phyloP scores from a whole-genome alignment of 352 stramenopile genomes.

The Globisporangium abappressorium region DNA sequence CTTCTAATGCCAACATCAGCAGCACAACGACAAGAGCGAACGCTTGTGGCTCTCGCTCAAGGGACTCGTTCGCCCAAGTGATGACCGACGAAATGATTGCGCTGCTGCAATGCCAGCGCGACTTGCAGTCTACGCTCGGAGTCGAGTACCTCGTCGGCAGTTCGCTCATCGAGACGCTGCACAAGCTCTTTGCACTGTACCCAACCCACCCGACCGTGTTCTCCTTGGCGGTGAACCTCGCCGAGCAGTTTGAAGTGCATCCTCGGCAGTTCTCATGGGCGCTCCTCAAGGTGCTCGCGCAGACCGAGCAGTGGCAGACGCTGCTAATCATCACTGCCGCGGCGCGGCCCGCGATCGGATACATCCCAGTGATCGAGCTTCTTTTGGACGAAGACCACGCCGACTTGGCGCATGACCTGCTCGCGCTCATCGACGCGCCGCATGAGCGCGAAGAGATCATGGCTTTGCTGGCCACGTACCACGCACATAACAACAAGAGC shows the following conservation, averaged over 20 bases:
- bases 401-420: slow-evolving; percentile 33
- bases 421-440: slow-evolving; percentile 28
- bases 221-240: slow-evolving; percentile 31
- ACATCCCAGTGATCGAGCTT: slow-evolving; percentile 38
- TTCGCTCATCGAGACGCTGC: slow-evolving; percentile 54
- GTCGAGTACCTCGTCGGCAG: slow-evolving; percentile 41
- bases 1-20: background rate
- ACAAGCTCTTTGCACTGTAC: slow-evolving; percentile 57
- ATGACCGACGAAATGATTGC: slow-evolving; percentile 51
- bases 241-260: slow-evolving; percentile 38
- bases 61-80: slow-evolving; percentile 39
- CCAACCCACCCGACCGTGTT: slow-evolving; percentile 37
- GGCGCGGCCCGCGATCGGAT: slow-evolving; percentile 42
- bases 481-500: slow-evolving; percentile 9
- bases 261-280: slow-evolving; percentile 60
- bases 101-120: slow-evolving; percentile 40
- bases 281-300: slow-evolving; percentile 36
- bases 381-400: slow-evolving; percentile 42
- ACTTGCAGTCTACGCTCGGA: slow-evolving; percentile 34
- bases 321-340: slow-evolving; percentile 35
- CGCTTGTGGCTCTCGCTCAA: slow-evolving; percentile 14
- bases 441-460: slow-evolving; percentile 37
- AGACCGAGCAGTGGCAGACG: slow-evolving; percentile 48
- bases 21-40: background rate
- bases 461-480: slow-evolving; percentile 23